phyloP scores from a whole-genome alignment of 2,329 filamentous ascomycete species.

The Colletotrichum sp. region DNA sequence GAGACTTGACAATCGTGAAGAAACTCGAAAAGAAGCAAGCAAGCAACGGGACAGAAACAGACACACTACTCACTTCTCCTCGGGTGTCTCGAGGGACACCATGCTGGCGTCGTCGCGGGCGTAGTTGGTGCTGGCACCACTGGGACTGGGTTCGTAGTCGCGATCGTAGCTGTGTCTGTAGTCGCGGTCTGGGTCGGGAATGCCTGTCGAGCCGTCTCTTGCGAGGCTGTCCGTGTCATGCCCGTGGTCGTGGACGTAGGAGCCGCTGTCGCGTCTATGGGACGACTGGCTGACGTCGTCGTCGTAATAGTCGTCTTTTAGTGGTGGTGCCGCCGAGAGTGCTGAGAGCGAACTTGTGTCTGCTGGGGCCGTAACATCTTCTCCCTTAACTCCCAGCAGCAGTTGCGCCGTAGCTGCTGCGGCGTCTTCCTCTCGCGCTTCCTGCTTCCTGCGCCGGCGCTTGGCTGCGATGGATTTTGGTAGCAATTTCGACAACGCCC shows the following conservation, averaged over 20 bases:
- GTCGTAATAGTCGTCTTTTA: constrained; percentile 28
- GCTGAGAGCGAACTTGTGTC: neutral
- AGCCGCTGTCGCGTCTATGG: constrained; percentile 40
- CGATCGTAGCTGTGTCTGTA: neutral
- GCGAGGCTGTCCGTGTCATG: constrained; percentile 26
- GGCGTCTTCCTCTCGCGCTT: constrained; percentile 39
- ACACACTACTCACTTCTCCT: neutral
- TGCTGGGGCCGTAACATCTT: constrained; percentile 14
- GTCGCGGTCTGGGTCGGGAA: constrained; percentile 5
- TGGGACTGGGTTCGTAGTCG: neutral
- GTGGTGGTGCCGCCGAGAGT: constrained; percentile 19
- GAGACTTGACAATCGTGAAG: neutral
- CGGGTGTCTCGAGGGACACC: neutral
- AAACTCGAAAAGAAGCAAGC: neutral
- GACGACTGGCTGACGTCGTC: constrained; percentile 33
- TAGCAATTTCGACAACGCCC: constrained; percentile 52
- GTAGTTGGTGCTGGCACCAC: neutral
- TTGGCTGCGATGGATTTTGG: constrained; percentile 55
- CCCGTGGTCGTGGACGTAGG: constrained; percentile 32
- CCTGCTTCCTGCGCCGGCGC: constrained; percentile 52
- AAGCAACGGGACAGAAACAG: neutral
- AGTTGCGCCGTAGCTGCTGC: constrained; percentile 24
- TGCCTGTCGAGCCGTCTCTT: constrained; percentile 10
- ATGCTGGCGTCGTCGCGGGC: constrained; percentile 1
- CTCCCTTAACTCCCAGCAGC: constrained; percentile 13